These are phyloP conservation scores for Epichloe sylvatica DNA, from an alignment of 2,329 filamentous ascomycete species.

Conservation along the genomic window DNA sequence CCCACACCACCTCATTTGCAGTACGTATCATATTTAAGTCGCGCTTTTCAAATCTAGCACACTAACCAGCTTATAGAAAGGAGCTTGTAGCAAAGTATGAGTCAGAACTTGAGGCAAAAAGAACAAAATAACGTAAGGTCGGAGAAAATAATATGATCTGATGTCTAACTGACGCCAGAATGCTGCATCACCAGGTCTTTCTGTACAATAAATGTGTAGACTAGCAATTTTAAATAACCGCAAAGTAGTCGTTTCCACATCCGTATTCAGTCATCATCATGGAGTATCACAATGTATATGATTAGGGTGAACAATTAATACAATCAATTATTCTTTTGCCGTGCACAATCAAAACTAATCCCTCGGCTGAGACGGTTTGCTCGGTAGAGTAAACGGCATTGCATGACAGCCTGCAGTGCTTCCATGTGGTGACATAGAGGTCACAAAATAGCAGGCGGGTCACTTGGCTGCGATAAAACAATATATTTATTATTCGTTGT, in stretches of 20 bases:
- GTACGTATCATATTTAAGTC: conserved; percentile 37
- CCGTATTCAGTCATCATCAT: background rate
- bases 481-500: too few species aligned
- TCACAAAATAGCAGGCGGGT: too few species aligned
- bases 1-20: conserved; percentile 79
- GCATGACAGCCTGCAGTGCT: too few species aligned
- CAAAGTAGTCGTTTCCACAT: background rate
- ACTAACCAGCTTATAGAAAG: conserved; percentile 28
- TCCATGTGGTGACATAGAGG: too few species aligned
- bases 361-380: background rate
- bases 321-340: background rate
- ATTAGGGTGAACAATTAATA: background rate
- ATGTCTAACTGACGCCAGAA: background rate
- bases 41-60: background rate
- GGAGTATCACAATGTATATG: too few species aligned
- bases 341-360: background rate
- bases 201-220: background rate
- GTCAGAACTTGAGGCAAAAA: conserved; percentile 43
- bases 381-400: background rate
- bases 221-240: background rate
- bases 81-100: conserved; percentile 45
- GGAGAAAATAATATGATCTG: background rate
- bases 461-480: too few species aligned
- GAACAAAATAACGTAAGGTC: conserved; percentile 29
- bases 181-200: background rate